A percentile compares a stretch with the other conserved stretches of the same genome.
phyloP scores from a whole-genome alignment of 2,329 filamentous ascomycete genomes.

The Colletotrichum cordylinicola region DNA sequence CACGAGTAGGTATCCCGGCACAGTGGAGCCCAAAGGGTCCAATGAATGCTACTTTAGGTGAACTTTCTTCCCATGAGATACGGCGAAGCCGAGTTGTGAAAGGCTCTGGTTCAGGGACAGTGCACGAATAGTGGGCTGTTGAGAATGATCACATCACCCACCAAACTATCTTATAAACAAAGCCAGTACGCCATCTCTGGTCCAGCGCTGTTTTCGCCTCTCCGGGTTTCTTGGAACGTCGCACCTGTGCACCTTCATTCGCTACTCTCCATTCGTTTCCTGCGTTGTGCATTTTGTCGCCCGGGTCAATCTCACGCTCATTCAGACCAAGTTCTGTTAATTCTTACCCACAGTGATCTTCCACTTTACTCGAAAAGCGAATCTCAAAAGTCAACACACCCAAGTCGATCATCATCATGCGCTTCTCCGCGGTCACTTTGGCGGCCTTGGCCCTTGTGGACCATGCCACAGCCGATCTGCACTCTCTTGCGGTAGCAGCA shows the following conservation, averaged over 20 bases:
- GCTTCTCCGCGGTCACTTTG: constrained; percentile 7
- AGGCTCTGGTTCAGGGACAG: background rate
- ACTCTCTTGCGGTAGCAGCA: constrained; percentile 29
- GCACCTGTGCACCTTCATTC: background rate
- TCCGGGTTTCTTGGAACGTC: background rate
- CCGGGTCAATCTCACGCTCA: background rate
- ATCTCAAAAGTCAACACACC: background rate
- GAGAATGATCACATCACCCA: background rate
- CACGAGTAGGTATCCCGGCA: background rate
- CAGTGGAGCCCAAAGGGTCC: background rate
- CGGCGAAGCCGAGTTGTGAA: background rate
- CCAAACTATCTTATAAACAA: background rate
- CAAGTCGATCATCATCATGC: background rate
- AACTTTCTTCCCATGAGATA: background rate
- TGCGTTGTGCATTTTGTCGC: background rate
- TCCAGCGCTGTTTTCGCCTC: background rate
- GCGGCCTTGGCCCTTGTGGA: constrained; percentile 11
- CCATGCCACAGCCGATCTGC: constrained; percentile 37
- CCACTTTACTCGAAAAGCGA: background rate
- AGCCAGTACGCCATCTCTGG: background rate
- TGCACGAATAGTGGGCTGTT: background rate
- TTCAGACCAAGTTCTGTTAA: background rate
- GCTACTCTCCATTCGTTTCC: background rate
- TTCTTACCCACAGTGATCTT: background rate
- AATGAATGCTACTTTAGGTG: background rate